Conservation (phyloP, 2,329 filamentous ascomycete species). For the Fusarium agapanthi region DNA sequence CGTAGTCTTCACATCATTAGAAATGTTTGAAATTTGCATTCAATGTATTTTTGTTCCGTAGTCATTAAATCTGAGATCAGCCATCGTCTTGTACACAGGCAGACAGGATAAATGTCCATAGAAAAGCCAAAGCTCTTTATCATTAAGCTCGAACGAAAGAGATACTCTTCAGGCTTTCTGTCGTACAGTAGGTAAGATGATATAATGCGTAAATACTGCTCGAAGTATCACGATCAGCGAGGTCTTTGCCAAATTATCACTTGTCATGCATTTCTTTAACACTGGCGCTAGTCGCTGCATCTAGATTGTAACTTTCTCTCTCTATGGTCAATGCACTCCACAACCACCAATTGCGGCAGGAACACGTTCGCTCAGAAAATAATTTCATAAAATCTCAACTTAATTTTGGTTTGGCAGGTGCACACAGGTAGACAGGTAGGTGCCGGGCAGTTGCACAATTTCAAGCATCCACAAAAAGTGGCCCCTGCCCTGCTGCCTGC, state of each 20-base stretch:
- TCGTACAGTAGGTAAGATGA: too few relatives aligned
- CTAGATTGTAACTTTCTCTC: not conserved
- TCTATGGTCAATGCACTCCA: not conserved
- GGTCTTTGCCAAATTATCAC: not conserved
- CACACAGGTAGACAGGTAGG: too few relatives aligned
- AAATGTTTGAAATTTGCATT: not conserved
- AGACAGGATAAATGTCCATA: not conserved
- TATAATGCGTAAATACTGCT: not conserved
- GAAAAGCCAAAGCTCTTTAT: not conserved
- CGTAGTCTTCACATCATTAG: too few relatives aligned
- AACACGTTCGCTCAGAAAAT: not conserved
- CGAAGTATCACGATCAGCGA: not conserved
- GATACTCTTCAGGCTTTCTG: not conserved
- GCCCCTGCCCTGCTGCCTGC: conserved; percentile 1
- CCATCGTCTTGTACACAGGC: not conserved
- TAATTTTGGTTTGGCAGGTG: not conserved
- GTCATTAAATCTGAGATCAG: not conserved
- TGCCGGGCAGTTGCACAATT: not conserved
- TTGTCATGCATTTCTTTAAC: not conserved
- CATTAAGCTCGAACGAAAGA: not conserved
- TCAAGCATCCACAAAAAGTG: not conserved
- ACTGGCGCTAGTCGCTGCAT: not conserved
- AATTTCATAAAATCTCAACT: not conserved
- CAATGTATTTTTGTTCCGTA: not conserved
- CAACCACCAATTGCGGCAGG: not conserved